Percentiles rank a stretch among this genome's conserved stretches.
phyloP scores from a whole-genome alignment of 441 rosid genomes.

The Croton laevigatus region DNA sequence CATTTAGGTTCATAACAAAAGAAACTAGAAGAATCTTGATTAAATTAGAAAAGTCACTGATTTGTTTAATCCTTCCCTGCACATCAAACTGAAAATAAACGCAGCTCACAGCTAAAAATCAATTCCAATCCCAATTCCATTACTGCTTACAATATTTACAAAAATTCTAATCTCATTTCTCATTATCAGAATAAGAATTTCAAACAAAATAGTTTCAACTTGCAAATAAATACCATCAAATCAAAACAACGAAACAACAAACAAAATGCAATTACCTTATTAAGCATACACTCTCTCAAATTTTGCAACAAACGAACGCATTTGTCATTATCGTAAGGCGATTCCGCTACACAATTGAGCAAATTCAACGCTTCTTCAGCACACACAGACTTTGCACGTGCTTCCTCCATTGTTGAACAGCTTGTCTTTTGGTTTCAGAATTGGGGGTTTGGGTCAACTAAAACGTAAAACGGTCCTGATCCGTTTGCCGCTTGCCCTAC shows the following conservation, averaged over 20 bases:
- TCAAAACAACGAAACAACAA: neutral
- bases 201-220: neutral
- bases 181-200: too few species aligned
- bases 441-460: neutral
- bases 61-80: too few species aligned
- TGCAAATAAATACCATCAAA: neutral
- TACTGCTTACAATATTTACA: too few species aligned
- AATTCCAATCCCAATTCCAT: too few species aligned
- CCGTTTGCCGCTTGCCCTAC: too few species aligned
- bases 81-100: too few species aligned
- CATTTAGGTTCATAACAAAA: too few species aligned
- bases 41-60: too few species aligned
- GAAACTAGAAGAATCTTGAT: too few species aligned
- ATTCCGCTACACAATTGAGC: conserved; percentile 68
- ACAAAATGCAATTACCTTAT: conserved; percentile 39
- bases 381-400: conserved; percentile 46
- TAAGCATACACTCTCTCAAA: conserved; percentile 55
- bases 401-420: conserved; percentile 38
- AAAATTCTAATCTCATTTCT: too few species aligned
- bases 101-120: too few species aligned
- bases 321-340: conserved; percentile 58
- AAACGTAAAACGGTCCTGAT: neutral
- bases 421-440: neutral
- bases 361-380: conserved; percentile 60
- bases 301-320: conserved; percentile 49